phyloP scores from a whole-genome alignment of 192 early-diverging fungal genomes.

The Umbelopsis isabellina region DNA sequence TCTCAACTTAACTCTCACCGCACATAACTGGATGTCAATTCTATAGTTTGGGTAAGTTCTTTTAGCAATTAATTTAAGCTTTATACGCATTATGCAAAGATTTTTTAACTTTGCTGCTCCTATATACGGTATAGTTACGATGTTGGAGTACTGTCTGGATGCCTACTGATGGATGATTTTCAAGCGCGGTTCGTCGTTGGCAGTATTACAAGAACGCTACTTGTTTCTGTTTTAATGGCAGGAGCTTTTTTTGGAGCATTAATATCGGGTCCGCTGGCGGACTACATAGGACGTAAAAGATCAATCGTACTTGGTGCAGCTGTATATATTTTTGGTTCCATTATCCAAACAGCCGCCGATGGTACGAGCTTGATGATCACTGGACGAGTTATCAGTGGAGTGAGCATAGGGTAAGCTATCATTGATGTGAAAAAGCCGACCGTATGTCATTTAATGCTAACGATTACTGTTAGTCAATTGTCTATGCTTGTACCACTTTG shows the following conservation, averaged over 20 bases:
- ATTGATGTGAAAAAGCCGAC: background rate
- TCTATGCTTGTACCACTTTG: constrained; percentile 63
- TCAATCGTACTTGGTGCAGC: constrained; percentile 50
- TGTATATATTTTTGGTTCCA: constrained; percentile 57
- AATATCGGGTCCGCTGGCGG: constrained; percentile 61
- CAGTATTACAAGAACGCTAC: constrained; percentile 1
- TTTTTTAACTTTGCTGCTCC: background rate
- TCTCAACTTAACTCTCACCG: background rate
- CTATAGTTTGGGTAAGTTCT: constrained; percentile 28
- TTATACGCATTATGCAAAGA: background rate
- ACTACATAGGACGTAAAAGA: constrained; percentile 47
- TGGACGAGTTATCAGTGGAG: constrained; percentile 57
- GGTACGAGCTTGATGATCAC: constrained; percentile 48
- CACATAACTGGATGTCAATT: constrained; percentile 17
- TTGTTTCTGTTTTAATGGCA: constrained; percentile 44
- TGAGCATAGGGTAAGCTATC: constrained; percentile 49
- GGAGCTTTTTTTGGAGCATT: constrained; percentile 75
- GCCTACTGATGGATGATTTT: constrained; percentile 34
- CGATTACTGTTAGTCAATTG: constrained; percentile 40
- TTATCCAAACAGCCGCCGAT: constrained; percentile 55
- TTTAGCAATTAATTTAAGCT: background rate
- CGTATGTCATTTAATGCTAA: background rate
- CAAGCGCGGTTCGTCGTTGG: constrained; percentile 12
- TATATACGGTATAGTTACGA: constrained; percentile 24
- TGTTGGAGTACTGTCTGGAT: constrained; percentile 40